Conservation (phyloP, 306 rosid species). For the Inga oerstediana region DNA sequence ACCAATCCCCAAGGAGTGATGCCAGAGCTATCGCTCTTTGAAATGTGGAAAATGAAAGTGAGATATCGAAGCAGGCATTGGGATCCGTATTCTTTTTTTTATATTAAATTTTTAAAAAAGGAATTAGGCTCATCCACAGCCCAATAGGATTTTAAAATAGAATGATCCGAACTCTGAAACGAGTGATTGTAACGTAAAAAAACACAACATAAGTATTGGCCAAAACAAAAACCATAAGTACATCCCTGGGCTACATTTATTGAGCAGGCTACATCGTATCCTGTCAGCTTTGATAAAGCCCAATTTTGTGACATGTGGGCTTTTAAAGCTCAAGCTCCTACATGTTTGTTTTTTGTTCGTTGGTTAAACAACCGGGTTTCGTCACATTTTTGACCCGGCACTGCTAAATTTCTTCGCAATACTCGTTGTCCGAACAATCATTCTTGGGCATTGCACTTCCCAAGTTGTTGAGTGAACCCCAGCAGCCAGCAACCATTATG, state of each 20-base stretch:
- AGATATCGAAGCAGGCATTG: background rate
- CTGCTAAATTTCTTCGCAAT: too few species aligned
- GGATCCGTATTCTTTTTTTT: background rate
- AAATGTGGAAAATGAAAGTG: background rate
- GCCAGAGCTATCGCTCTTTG: background rate
- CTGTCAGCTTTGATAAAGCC: background rate
- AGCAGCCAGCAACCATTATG: too few species aligned
- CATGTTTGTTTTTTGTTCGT: too few species aligned
- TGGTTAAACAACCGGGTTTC: background rate
- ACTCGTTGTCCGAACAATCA: background rate
- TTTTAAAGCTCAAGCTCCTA: background rate
- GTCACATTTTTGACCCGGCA: background rate
- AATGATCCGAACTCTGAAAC: background rate
- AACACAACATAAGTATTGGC: too few species aligned
- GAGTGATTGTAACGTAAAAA: too few species aligned
- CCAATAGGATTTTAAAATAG: too few species aligned
- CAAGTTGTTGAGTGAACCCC: too few species aligned
- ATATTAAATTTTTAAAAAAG: too few species aligned
- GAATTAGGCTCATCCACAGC: too few species aligned
- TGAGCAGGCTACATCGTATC: background rate
- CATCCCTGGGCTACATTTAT: background rate
- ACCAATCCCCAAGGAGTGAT: background rate
- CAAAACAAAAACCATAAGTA: too few species aligned
- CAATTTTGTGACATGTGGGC: background rate
- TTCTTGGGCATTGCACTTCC: too few species aligned